Evolutionary conservation across 2,329 filamentous ascomycete genomes (phyloP), one percentile per base, ranked within the genome.

Genomic region (Penicillium carneum): DNA sequence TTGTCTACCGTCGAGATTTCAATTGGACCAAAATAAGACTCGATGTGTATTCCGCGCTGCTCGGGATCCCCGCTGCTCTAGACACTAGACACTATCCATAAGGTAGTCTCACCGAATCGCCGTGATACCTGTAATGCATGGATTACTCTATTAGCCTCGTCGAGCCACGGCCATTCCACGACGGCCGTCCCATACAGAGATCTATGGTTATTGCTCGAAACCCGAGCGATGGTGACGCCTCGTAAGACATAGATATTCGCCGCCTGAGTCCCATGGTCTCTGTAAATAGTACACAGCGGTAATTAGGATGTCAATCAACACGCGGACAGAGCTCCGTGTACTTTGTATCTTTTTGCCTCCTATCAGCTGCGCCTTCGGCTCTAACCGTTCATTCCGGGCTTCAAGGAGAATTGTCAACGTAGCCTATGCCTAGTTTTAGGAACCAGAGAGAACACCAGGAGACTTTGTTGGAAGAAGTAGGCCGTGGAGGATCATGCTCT

Each of bases 71-170:
- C 46, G 14, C 29, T 20, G 23, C 26, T 31, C 46, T 54, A 33
- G n/a, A 45, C 47, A 56, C 39, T n/a, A 57, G 20, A 20, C 20
- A 23, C 20, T 2, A 23, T 53, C 45, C 43, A 55, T 60, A 50
- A 41, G 50, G 26, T 26, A 58, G 67, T 69, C 39, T 63, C 54
- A 67, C 67, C n/a, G 14, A 20, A n/a, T 11, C 18, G 26, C 14
- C 57, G 66, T 69, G 45, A 60, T 54, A 69, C 65, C 59, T 55
- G 41, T 57, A 65, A 65, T 52, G 55, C 68, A 69, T 67, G 49
- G 39, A 57, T 65, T 58, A 36, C 52, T 47, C 31, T 42, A 26
- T 53, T 34, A 41, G 29, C 20, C 34, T 58, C 47, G 60, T 67
- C 67, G 59, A 70, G 58, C 62, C 61, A 68, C 10, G n/a, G 39